Evolutionary conservation across 2,329 filamentous ascomycete genomes (phyloP), one percentile per base, ranked within the genome.

Genomic region (Ampelomyces quisqualis): DNA sequence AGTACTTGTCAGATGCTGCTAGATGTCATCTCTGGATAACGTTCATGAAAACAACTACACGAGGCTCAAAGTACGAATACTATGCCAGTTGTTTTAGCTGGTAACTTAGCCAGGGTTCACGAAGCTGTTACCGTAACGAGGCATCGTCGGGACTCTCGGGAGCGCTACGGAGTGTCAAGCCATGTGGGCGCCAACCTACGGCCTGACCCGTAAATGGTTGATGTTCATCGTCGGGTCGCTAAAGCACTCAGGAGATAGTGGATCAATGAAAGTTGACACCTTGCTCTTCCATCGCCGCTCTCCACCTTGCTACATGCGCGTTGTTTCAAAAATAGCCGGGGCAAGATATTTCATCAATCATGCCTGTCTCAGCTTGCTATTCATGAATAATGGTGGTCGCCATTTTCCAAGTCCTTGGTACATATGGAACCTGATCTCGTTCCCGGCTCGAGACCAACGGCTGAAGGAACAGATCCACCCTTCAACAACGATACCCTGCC

Each of bases 311-410:
- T 23, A 26, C 13, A 13, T 27, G 23, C 32, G 21, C 14, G 19
- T 4, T 20, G 32, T 35, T 35, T 35, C 33, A 35, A 18, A 24
- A 13, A n/a, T 11, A 10, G 13, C 33, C 14, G 22, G 33, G 33
- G 15, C 23, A 5, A 5, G 22, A 32, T 17, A 20, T 19, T 32
- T 29, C 10, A 15, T 15, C 17, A 13, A 8, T 29, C 5, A 29
- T 29, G 27, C 11, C 11, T 32, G 11, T 7, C 24, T 7, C 10
- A 15, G 10, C 4, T 9, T 21, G 30, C 8, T 18, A 20, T 13
- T 21, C 22, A 10, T 32, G 30, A 32, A 32, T 32, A 32, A 21
- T 32, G 30, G 18, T 13, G 17, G 18, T 13, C 18, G 30, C 30
- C 30, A 9, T 13, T 4, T 7, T 21, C 27, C 10, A 32, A 18